Percentiles rank a stretch among this genome's conserved stretches.
These are phyloP conservation scores for Suillus lakei DNA, from an alignment of 768 basidiomycete species.

Conservation along the genomic window DNA sequence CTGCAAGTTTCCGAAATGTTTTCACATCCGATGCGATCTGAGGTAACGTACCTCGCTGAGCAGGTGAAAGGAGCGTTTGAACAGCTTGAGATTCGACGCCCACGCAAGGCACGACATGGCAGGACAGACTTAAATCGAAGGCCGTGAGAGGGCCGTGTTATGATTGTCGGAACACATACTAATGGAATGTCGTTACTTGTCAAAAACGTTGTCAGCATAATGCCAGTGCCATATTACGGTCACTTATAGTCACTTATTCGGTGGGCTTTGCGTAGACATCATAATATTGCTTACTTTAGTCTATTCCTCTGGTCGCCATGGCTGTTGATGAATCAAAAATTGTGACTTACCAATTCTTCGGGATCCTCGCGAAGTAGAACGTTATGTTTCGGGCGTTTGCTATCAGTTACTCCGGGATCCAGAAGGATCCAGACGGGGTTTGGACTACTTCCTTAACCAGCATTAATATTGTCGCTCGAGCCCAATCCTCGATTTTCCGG, in stretches of 20 bases:
- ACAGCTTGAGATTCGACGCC: background rate
- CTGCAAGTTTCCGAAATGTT: constrained; percentile 4
- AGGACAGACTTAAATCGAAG: background rate
- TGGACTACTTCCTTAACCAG: background rate
- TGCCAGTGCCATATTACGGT: background rate
- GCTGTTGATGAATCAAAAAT: background rate
- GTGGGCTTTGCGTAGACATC: background rate
- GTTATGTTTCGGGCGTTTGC: background rate
- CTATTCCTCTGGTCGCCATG: constrained; percentile 2
- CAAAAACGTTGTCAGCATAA: background rate
- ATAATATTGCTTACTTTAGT: background rate
- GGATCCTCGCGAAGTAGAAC: background rate
- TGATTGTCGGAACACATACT: background rate
- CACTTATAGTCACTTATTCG: background rate
- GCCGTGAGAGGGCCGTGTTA: background rate
- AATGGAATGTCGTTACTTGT: background rate
- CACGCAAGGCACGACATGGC: background rate
- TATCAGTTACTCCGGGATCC: background rate
- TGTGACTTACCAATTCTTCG: background rate
- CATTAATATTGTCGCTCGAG: background rate
- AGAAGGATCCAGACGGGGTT: background rate
- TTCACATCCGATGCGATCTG: constrained; percentile 2
- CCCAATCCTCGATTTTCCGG: background rate
- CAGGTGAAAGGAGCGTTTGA: background rate
- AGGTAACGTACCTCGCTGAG: background rate